Evolutionary conservation across 352 stramenopile genomes (phyloP).

Genomic region (Phytophthora sp.): DNA sequence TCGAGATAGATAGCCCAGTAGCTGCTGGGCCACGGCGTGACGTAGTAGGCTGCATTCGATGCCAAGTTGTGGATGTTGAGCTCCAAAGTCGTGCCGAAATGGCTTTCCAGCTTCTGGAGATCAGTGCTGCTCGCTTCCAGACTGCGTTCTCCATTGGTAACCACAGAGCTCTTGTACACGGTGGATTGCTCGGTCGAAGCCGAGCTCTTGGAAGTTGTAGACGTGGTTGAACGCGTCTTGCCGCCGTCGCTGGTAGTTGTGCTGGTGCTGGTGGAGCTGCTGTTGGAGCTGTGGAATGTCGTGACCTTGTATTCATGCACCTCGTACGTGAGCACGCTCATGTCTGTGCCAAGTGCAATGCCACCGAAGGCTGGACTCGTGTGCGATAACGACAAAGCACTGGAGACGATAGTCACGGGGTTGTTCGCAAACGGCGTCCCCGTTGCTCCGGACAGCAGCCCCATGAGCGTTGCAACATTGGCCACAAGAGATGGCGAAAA

Average conservation of each 20-base stretch:
- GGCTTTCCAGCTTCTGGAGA: constrained; percentile 43
- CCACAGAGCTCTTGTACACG: constrained; percentile 20
- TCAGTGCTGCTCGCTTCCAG: constrained; percentile 31
- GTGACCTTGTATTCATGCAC: constrained; percentile 28
- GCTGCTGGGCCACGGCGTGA: constrained; percentile 57
- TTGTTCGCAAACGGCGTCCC: constrained; percentile 43
- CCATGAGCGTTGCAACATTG: constrained; percentile 13
- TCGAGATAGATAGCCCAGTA: constrained; percentile 71
- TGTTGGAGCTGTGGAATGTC: constrained; percentile 21
- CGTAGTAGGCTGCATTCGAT: constrained; percentile 23
- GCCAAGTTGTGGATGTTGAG: constrained; percentile 38
- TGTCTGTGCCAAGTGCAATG: constrained; percentile 16
- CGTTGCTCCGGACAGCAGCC: constrained; percentile 12
- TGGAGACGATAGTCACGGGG: constrained; percentile 35
- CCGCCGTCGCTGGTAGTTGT: constrained; percentile 16
- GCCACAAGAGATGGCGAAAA: constrained; percentile 7
- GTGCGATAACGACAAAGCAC: constrained; percentile 36
- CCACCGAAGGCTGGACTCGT: constrained; percentile 35
- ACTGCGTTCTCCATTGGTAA: constrained; percentile 20
- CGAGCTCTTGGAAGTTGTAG: constrained; percentile 13
- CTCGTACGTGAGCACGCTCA: constrained; percentile 27
- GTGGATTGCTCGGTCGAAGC: constrained; percentile 29
- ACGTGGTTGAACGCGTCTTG: constrained; percentile 16
- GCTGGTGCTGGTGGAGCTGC: constrained; percentile 19
- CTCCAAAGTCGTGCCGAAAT: constrained; percentile 39